Conservation (phyloP, 179 eudicot species). For the Corrigiola litoralis region DNA sequence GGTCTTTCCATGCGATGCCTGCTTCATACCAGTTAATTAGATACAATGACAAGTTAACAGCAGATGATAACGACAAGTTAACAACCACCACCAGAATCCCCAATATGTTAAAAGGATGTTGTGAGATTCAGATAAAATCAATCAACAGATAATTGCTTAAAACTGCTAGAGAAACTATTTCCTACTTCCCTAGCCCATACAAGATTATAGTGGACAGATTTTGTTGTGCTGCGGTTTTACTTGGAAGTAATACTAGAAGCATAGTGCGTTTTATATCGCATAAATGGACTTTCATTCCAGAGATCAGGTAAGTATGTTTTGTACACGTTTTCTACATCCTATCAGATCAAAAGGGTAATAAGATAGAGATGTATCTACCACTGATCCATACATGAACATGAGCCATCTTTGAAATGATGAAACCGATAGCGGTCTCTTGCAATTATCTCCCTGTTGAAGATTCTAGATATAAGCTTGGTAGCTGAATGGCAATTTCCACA, state of each 20-base stretch:
- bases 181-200: no score
- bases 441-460: conserved; percentile 41
- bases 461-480: conserved; percentile 41
- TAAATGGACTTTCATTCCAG: not conserved
- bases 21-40: no score
- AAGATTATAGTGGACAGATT: no score
- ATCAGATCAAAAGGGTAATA: not conserved
- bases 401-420: conserved; percentile 52
- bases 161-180: no score
- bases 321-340: not conserved
- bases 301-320: not conserved
- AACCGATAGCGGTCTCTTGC: conserved; percentile 51
- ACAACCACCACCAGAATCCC: no score
- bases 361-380: conserved; percentile 36
- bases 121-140: no score
- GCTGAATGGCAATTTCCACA: conserved; percentile 59
- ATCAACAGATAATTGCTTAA: no score
- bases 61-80: no score
- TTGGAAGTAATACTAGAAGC: no score
- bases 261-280: not conserved
- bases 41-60: no score
- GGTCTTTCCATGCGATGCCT: not conserved
- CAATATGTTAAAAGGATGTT: no score
- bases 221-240: no score
- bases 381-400: conserved; percentile 47